Base-by-base conservation (phyloP, 2,329 filamentous ascomycete genomes). In the Chaetoscypha palmicola region DNA sequence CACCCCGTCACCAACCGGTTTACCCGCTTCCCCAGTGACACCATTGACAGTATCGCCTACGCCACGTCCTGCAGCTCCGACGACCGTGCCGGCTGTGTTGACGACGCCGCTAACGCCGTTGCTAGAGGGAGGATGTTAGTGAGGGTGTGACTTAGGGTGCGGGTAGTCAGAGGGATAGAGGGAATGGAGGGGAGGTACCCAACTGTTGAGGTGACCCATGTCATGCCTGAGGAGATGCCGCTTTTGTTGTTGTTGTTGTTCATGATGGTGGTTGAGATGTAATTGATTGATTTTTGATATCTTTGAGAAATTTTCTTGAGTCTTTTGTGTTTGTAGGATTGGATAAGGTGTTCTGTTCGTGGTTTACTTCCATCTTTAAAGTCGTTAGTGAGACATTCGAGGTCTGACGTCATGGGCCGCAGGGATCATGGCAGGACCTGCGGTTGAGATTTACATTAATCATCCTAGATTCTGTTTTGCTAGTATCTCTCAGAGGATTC, bases 31-130 rank as follows among this genome's bases (percentile, higher is more conserved):
- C 8, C 55, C 53, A 2, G 53, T 57, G 1, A 53, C 52, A 4
- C 49, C 52, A 28, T 42, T 56, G 16, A 57, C 46, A 2, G 55
- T 57, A 5, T 56, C 53, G n/a, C 55, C 53, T 2, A 56, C 22
- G 2, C 55, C 55, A 11, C 55, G 41, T 8, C 53, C 55, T 3
- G 46, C 55, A 4, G 58, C 45, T 5, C 55, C 55, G 1, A 54
- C 52, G 0, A 57, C 53, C 2, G 48, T 44, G 0, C 55, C 55
- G 3, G 50, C 50, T 22, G 53, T 57, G 41, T 55, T 53, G 3
- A 48, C 40, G 11, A 57, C 39, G 5, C 54, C 54, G 19, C 45
- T 39, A 4, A 53, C 37, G 9, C 46, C 49, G 40, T 52, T 54
- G 1, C 54, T 55, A 17, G 10, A 12, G 16, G 5, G 3, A 2